phyloP scores from a whole-genome alignment of 2,329 filamentous ascomycete genomes.

The Ophiostoma himal-ulmi region DNA sequence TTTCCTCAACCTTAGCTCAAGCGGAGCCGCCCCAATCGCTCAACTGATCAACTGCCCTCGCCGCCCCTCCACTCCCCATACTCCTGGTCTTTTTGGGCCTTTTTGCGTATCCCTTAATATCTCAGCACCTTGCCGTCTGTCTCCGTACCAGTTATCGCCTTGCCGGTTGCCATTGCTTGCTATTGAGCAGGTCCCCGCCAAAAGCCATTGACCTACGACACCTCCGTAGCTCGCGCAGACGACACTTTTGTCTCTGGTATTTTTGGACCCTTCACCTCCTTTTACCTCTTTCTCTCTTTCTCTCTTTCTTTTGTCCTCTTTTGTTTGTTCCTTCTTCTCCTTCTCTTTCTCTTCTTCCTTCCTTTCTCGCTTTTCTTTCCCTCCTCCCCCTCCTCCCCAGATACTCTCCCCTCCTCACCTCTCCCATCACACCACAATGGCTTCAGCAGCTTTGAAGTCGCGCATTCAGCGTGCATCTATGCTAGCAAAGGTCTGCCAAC shows the following conservation, averaged over 20 bases:
- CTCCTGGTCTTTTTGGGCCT: not conserved
- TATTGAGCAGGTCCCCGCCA: constrained; percentile 11
- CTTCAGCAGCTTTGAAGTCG: constrained; percentile 68
- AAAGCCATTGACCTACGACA: not conserved
- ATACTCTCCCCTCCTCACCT: not conserved
- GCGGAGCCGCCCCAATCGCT: constrained; percentile 4
- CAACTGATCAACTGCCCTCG: not conserved
- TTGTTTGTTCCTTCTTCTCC: not conserved
- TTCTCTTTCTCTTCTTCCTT: not conserved
- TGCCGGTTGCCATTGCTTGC: not conserved
- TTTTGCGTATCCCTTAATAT: not conserved
- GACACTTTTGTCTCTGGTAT: not conserved
- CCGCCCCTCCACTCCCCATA: constrained; percentile 12
- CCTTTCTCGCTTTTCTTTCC: not conserved
- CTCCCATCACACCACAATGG: constrained; percentile 36
- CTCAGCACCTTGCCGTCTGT: not conserved
- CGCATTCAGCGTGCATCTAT: constrained; percentile 71
- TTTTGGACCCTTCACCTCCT: not conserved
- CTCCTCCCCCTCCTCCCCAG: not conserved
- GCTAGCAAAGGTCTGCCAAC: constrained; percentile 70
- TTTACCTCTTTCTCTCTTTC: not conserved
- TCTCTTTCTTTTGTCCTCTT: not conserved
- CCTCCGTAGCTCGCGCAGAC: constrained; percentile 13
- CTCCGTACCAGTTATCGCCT: not conserved
- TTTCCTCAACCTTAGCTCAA: constrained; percentile 9